These are phyloP conservation scores for Lodderomyces margitis DNA, from an alignment of 1,139 yeast species.

Conservation along the genomic window DNA sequence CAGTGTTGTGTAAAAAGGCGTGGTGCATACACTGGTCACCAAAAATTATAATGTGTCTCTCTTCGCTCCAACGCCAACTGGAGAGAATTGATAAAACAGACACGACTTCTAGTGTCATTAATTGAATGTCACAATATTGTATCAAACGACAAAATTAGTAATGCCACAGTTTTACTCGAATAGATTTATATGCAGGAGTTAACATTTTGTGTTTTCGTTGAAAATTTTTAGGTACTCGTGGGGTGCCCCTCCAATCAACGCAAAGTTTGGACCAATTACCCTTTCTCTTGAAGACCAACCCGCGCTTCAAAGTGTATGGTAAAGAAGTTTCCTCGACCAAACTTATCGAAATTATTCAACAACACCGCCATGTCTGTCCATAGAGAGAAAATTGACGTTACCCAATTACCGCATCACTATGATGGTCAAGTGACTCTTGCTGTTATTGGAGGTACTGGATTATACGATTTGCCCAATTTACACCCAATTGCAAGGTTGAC, in stretches of 20 bases:
- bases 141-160: neutral
- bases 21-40: no score
- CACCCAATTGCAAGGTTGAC: conserved; percentile 82
- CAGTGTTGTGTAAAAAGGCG: no score
- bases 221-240: neutral
- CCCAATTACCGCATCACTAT: conserved; percentile 39
- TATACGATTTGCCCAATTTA: conserved; percentile 79
- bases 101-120: neutral
- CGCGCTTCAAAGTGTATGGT: conserved; percentile 5
- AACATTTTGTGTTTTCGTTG: neutral
- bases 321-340: conserved; percentile 2
- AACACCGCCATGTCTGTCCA: conserved; percentile 34
- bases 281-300: neutral
- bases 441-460: conserved; percentile 97
- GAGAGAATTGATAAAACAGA: neutral
- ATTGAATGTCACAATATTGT: neutral
- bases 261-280: no score
- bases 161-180: neutral
- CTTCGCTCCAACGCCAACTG: no score
- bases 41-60: no score
- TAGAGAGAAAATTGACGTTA: conserved; percentile 29
- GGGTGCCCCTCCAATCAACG: no score
- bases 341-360: neutral
- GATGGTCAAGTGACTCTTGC: conserved; percentile 64
- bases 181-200: neutral